Conservation (phyloP, 2,329 filamentous ascomycete genomes). For the Phaeosphaeriaceae sp. region DNA sequence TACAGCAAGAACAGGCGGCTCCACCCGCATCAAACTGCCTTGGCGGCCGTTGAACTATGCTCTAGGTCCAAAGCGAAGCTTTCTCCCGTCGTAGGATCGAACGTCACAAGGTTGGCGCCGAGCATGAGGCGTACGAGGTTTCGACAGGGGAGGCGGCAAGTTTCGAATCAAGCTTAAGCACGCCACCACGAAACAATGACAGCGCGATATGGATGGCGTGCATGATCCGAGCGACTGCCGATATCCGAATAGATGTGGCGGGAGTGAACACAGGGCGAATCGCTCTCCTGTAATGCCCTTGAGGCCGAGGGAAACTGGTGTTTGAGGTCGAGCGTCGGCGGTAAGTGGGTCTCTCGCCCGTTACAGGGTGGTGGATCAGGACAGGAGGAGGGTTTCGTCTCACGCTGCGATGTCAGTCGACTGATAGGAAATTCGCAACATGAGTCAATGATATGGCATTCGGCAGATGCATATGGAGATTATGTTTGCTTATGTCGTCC, state of each 20-base stretch:
- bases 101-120: constrained; percentile 8
- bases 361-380: constrained; percentile 20
- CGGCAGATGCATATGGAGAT: background rate
- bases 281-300: constrained; percentile 10
- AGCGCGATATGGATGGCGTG: constrained; percentile 13
- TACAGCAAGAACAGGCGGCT: constrained; percentile 1
- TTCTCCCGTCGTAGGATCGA: constrained; percentile 2
- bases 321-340: constrained; percentile 22
- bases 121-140: constrained; percentile 25
- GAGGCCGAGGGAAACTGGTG: constrained; percentile 11
- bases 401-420: background rate
- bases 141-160: constrained; percentile 23
- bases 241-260: constrained; percentile 3
- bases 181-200: constrained; percentile 29
- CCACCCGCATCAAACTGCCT: constrained; percentile 29
- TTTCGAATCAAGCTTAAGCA: constrained; percentile 30
- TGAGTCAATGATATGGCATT: background rate
- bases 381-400: background rate
- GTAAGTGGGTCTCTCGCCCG: constrained; percentile 15
- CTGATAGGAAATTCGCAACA: background rate
- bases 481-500: background rate
- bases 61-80: constrained; percentile 7
- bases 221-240: constrained; percentile 14
- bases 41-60: constrained; percentile 5
- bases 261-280: constrained; percentile 12